A percentile compares a stretch with the other conserved stretches of the same genome.
Conservation (phyloP, 257 asterid genomes). For the Solanum corneliomulleri region DNA sequence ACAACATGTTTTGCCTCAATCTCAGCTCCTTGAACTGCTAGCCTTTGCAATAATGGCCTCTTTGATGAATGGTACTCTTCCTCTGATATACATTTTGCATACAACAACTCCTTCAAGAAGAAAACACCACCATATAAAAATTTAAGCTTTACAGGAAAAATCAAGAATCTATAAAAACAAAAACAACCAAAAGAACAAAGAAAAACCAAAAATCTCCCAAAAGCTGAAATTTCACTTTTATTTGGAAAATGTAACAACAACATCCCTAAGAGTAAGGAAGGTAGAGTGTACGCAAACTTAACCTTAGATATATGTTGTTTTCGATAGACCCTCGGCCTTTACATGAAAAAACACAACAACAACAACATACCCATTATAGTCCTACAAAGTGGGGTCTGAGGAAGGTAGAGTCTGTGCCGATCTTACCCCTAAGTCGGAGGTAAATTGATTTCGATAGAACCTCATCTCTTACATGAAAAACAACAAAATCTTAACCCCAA, state of each 20-base stretch:
- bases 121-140: background rate
- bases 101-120: slow-evolving; percentile 50
- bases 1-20: slow-evolving; percentile 72
- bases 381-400: background rate
- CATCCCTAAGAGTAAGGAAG: background rate
- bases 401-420: background rate
- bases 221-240: background rate
- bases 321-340: background rate
- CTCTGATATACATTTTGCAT: slow-evolving; percentile 76
- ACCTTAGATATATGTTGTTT: background rate
- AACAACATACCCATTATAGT: background rate
- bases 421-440: background rate
- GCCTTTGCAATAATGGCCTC: slow-evolving; percentile 78
- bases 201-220: background rate
- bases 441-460: background rate
- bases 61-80: slow-evolving; percentile 79
- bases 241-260: background rate
- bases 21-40: slow-evolving; percentile 90
- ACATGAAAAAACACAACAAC: background rate
- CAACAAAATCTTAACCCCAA: background rate
- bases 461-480: background rate
- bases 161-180: background rate
- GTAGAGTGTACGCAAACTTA: background rate
- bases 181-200: background rate
- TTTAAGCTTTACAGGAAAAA: background rate